These are phyloP conservation scores for Hortiboletus flavorubellus DNA, from an alignment of 768 basidiomycete species.

Conservation along the genomic window DNA sequence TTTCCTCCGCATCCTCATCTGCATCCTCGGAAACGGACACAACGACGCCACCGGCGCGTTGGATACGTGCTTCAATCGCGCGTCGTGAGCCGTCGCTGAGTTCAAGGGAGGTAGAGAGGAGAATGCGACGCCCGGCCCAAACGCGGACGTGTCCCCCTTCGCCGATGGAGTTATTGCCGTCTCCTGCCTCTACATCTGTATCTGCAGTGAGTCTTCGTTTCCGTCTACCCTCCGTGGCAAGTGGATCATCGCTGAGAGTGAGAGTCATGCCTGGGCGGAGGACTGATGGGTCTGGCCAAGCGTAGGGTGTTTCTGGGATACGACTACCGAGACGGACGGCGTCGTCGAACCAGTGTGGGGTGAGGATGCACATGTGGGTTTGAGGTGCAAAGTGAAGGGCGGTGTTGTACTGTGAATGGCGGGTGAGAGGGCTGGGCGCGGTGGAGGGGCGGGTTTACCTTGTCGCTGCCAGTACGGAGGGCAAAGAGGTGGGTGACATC, in stretches of 20 bases:
- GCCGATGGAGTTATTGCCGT: constrained; percentile 6
- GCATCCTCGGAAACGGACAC: constrained; percentile 51
- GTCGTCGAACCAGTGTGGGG: constrained; percentile 94
- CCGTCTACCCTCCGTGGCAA: constrained; percentile 17
- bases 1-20: constrained; percentile 29
- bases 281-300: constrained; percentile 71
- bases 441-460: constrained; percentile 19
- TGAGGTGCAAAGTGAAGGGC: constrained; percentile 56
- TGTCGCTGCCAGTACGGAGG: constrained; percentile 45
- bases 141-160: constrained; percentile 40
- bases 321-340: constrained; percentile 54
- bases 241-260: constrained; percentile 12
- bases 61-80: constrained; percentile 59
- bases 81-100: constrained; percentile 45
- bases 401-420: constrained; percentile 34
- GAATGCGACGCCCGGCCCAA: constrained; percentile 58
- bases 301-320: constrained; percentile 53
- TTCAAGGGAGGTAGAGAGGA: constrained; percentile 60
- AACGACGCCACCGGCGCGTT: constrained; percentile 54
- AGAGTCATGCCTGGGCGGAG: constrained; percentile 30
- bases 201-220: constrained; percentile 27
- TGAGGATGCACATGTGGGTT: constrained; percentile 63
- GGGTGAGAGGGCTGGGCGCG: background rate
- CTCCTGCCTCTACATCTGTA: constrained; percentile 20
- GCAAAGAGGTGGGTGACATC: constrained; percentile 89